These are phyloP conservation scores for Chenopodium quinoa DNA, from an alignment of 148 eudicot species.

Conservation along the genomic window DNA sequence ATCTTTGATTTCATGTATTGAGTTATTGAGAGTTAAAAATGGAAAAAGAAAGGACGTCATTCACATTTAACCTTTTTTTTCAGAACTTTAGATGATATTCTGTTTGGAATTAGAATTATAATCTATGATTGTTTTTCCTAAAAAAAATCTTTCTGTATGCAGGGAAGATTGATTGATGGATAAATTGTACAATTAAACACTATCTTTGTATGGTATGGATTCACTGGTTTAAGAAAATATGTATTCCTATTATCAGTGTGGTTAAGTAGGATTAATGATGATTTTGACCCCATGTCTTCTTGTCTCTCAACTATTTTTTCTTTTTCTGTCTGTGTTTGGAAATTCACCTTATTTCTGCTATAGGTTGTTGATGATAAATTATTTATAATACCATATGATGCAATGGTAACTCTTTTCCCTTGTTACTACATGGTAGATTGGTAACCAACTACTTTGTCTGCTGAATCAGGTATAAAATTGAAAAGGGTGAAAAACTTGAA, in stretches of 20 bases:
- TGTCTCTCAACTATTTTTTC: background rate
- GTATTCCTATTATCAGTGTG: background rate
- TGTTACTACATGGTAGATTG: background rate
- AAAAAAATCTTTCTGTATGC: no score
- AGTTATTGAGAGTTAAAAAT: no score
- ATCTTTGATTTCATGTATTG: no score
- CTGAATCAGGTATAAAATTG: constrained; percentile 73
- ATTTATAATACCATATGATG: background rate
- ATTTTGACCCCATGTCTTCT: background rate
- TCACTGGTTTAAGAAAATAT: background rate
- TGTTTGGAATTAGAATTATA: no score
- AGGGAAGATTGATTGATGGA: no score
- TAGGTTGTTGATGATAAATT: background rate
- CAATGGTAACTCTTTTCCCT: background rate
- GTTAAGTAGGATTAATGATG: background rate
- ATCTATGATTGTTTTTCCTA: no score
- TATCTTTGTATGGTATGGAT: background rate
- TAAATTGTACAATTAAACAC: background rate
- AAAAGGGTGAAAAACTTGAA: constrained; percentile 73
- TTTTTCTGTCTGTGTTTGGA: background rate
- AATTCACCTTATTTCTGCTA: background rate
- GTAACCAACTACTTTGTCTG: background rate
- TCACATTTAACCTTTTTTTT: no score
- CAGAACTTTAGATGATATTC: no score
- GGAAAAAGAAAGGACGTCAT: no score